Evolutionary conservation across 2,329 filamentous ascomycete genomes (phyloP).

Genomic region (Colletotrichum theobromicola): DNA sequence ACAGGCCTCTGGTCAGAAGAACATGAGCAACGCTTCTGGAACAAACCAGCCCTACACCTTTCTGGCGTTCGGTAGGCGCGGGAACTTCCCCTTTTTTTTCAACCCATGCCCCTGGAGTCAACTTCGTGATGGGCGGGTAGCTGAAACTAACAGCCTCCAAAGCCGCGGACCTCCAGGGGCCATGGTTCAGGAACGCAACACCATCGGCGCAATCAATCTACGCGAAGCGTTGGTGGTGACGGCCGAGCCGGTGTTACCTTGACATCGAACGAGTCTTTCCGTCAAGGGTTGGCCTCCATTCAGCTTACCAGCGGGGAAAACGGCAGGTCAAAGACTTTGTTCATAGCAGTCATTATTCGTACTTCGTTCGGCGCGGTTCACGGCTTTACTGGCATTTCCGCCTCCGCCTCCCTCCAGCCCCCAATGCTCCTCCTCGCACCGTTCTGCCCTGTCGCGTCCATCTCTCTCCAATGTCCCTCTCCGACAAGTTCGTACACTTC

Average conservation of each 20-base stretch:
- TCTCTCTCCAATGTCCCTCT: slow-evolving; percentile 31
- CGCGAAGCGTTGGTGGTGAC: background rate
- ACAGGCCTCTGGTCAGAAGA: background rate
- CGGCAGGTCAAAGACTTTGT: background rate
- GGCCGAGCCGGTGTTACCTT: background rate
- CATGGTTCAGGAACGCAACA: background rate
- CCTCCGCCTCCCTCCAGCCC: slow-evolving; percentile 8
- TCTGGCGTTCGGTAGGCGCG: background rate
- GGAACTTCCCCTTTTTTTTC: background rate
- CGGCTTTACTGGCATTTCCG: background rate
- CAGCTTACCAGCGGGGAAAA: background rate
- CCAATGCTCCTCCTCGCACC: slow-evolving; percentile 10
- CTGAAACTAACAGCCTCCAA: background rate
- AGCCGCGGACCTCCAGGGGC: background rate
- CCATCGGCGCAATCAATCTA: background rate
- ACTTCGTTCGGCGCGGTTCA: background rate
- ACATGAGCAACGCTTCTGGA: background rate
- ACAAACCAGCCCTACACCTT: background rate
- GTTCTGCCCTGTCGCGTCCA: slow-evolving; percentile 16
- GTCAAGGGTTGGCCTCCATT: background rate
- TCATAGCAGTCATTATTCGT: slow-evolving; percentile 1
- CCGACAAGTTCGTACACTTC: slow-evolving; percentile 39
- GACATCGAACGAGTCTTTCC: background rate
- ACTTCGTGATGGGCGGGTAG: background rate
- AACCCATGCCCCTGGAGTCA: background rate